Conservation (phyloP, 345 rosid species). For the Citrus cavaleriei region DNA sequence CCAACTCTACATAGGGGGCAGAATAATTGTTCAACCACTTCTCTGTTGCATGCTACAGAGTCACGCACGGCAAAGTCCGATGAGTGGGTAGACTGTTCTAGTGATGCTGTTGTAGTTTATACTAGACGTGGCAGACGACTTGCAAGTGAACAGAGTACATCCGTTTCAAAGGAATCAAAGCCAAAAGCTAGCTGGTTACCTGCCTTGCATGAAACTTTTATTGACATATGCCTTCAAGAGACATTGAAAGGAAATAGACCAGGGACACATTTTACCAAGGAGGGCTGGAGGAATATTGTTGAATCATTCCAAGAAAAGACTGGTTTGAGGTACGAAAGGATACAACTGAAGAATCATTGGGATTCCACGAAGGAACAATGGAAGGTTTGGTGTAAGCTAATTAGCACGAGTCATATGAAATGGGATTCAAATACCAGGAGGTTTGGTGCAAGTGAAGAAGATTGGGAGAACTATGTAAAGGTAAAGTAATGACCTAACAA, state of each 20-base stretch:
- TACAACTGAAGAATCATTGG: constrained; percentile 44
- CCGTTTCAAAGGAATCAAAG: constrained; percentile 11
- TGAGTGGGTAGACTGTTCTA: not conserved
- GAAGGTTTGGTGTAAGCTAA: constrained; percentile 48
- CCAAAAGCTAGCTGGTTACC: constrained; percentile 37
- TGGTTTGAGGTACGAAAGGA: constrained; percentile 24
- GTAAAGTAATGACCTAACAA: constrained; percentile 9
- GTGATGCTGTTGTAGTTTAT: constrained; percentile 6
- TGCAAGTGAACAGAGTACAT: constrained; percentile 22
- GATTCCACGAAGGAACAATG: constrained; percentile 40
- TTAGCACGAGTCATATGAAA: constrained; percentile 33
- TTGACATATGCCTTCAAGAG: constrained; percentile 35
- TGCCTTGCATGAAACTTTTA: constrained; percentile 36
- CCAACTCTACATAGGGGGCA: constrained; percentile 5
- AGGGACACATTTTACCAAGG: constrained; percentile 33
- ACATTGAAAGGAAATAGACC: constrained; percentile 35
- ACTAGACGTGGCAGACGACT: not conserved
- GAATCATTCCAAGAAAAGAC: constrained; percentile 31
- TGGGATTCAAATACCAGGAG: constrained; percentile 37
- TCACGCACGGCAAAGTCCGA: constrained; percentile 3
- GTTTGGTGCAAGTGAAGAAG: constrained; percentile 40
- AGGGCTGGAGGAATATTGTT: constrained; percentile 37
- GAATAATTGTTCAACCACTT: not conserved
- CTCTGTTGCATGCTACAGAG: not conserved
- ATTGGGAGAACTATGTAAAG: constrained; percentile 31